Evolutionary conservation across 768 basidiomycete genomes (phyloP), one percentile per base, ranked within the genome.

Genomic region (Lentinus brumalis): DNA sequence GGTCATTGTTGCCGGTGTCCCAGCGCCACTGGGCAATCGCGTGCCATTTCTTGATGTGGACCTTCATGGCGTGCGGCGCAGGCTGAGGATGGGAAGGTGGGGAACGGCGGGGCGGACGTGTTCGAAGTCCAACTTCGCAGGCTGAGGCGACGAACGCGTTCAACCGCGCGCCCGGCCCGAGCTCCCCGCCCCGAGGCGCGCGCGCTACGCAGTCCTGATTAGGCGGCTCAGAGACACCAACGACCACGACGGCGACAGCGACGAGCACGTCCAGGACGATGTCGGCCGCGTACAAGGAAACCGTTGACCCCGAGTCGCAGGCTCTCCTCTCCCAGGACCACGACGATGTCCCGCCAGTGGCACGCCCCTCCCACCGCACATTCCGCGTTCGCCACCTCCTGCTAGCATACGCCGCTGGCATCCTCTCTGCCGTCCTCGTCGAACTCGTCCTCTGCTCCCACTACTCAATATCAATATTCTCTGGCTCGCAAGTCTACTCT

Each of bases 11-110:
- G 50, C 77, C 75, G 9, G 78, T 81, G 67, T 94, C 87, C 93
- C 93, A 95, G 35, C 87, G 82, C 94, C 93, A 96, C 69, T 89
- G 86, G 0, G 93, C 94, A 42, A 96, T 89, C 3, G 91, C 90
- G 73, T 92, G 86, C 89, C 91, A 94, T 66, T 85, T 83, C 71
- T 94, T 94, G 64, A 96, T 79, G 41, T 76, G 85, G 18, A 95
- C 86, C 71, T 89, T 94, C 93, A 95, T 94, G 6, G 41, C 15
- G 42, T 40, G 10, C 30, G 44, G 18, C 3, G 30, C 16, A 10
- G 16, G 9, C n/a, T 40, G 4, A 8, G 18, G 9, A 11, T 12
- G 57, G 15, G 7, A 26, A 39, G 9, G 26, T 39, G 41, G 31
- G 40, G 16, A 18, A 40, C 18, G 29, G 21, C 26, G 53, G 7